These are phyloP conservation scores for Bombardia bombarda DNA, from an alignment of 495 filamentous ascomycete genomes.

Conservation along the genomic window DNA sequence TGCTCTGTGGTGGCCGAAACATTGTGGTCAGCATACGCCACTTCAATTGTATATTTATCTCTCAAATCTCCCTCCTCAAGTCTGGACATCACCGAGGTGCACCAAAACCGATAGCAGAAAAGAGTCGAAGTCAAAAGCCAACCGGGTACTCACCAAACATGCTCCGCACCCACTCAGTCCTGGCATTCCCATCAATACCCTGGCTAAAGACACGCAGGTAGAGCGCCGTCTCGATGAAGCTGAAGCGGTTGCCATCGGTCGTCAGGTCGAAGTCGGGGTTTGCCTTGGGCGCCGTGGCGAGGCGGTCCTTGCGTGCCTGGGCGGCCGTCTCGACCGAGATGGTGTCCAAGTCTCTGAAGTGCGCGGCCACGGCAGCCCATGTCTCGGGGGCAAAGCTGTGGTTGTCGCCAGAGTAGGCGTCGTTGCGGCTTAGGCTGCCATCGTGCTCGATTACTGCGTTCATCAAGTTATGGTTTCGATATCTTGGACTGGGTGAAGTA, in stretches of 20 bases:
- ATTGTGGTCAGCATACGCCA: background rate
- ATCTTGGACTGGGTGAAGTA: background rate
- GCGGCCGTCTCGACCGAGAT: constrained; percentile 21
- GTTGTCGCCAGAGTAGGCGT: constrained; percentile 21
- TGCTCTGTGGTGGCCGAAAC: constrained; percentile 16
- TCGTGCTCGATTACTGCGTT: constrained; percentile 26
- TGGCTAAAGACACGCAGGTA: constrained; percentile 23
- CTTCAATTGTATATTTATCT: background rate
- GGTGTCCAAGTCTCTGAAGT: constrained; percentile 8
- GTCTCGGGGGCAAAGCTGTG: constrained; percentile 20
- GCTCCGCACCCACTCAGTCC: constrained; percentile 16
- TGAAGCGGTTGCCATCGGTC: constrained; percentile 5
- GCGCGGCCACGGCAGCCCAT: constrained; percentile 7
- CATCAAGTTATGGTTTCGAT: background rate
- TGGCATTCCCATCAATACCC: constrained; percentile 13
- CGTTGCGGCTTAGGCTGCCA: constrained; percentile 16
- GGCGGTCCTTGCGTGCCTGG: constrained; percentile 11
- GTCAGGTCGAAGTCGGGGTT: constrained; percentile 23
- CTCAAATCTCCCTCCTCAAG: background rate
- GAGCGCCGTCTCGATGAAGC: constrained; percentile 19
- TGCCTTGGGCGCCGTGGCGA: constrained; percentile 6
- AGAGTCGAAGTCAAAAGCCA: too few species aligned
- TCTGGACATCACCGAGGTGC: too few species aligned
- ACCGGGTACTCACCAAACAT: constrained; percentile 24
- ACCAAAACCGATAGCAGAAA: too few species aligned